These are phyloP conservation scores for Globisporangium iwayamae DNA, from an alignment of 352 stramenopile genomes.

Conservation along the genomic window DNA sequence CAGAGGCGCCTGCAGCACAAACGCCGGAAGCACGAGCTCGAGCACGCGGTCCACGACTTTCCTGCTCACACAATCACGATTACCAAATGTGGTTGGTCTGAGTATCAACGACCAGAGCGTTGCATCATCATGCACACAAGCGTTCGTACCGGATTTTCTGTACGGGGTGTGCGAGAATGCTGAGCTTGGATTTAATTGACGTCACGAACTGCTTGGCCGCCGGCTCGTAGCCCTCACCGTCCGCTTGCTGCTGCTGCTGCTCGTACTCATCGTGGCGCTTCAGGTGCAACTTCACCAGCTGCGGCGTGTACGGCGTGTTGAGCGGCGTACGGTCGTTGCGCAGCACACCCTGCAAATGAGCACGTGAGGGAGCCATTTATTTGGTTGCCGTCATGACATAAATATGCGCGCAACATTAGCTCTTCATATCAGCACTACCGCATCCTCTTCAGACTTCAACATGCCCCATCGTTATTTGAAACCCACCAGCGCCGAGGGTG, in stretches of 20 bases:
- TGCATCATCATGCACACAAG: background rate
- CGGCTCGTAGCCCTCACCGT: slow-evolving; percentile 23
- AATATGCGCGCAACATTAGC: slow-evolving; percentile 2
- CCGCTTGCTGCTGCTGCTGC: slow-evolving; percentile 28
- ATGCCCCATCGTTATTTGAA: background rate
- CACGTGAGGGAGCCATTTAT: background rate
- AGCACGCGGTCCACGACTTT: slow-evolving; percentile 32
- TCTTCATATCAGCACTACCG: slow-evolving; percentile 4
- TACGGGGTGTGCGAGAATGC: slow-evolving; percentile 33
- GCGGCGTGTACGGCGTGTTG: slow-evolving; percentile 82
- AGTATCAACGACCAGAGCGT: background rate
- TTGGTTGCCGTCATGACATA: background rate
- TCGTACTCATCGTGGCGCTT: slow-evolving; percentile 58
- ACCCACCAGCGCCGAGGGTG: slow-evolving; percentile 30
- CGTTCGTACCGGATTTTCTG: slow-evolving; percentile 42
- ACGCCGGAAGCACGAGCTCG: slow-evolving; percentile 33
- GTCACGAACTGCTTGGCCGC: slow-evolving; percentile 23
- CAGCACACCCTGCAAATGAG: slow-evolving; percentile 36
- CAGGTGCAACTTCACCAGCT: slow-evolving; percentile 80
- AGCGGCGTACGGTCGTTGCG: slow-evolving; percentile 75
- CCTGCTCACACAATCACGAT: background rate
- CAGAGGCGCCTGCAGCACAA: slow-evolving; percentile 32
- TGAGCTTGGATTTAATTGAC: slow-evolving; percentile 44
- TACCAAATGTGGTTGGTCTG: background rate
- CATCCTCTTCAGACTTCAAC: slow-evolving; percentile 11